A percentile compares a stretch with the other conserved stretches of the same genome.
Conservation (phyloP, 1,284 basidiomycete genomes). For the Trichosporon sp. region DNA sequence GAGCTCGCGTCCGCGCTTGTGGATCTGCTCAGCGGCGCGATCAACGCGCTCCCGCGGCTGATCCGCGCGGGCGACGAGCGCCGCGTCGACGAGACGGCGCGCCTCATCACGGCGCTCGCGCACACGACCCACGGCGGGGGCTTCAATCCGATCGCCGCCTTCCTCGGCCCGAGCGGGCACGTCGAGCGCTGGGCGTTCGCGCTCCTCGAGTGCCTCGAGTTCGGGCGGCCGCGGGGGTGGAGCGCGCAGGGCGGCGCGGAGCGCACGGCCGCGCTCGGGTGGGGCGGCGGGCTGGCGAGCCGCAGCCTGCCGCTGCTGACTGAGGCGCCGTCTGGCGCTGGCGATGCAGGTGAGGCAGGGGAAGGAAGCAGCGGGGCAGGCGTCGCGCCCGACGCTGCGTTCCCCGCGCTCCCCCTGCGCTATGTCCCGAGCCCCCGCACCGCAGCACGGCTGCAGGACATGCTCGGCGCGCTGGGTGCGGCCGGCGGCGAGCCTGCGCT, state of each 20-base stretch:
- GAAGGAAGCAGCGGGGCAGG: slow-evolving; percentile 7
- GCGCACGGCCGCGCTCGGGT: slow-evolving; percentile 45
- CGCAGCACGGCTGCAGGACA: slow-evolving; percentile 58
- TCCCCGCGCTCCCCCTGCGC: slow-evolving; percentile 55
- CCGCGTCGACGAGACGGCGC: slow-evolving; percentile 63
- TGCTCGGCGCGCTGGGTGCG: slow-evolving; percentile 67
- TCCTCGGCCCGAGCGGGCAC: slow-evolving; percentile 74
- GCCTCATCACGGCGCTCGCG: slow-evolving; percentile 67
- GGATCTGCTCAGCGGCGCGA: slow-evolving; percentile 55
- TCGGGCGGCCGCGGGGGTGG: slow-evolving; percentile 58
- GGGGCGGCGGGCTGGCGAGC: slow-evolving; percentile 34
- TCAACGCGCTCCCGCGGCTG: slow-evolving; percentile 69
- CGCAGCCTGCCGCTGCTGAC: slow-evolving; percentile 24
- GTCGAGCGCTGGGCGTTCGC: slow-evolving; percentile 87
- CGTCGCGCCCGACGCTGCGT: slow-evolving; percentile 12
- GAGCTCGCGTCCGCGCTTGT: slow-evolving; percentile 53
- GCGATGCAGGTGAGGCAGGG: slow-evolving; percentile 40
- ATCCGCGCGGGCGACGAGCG: slow-evolving; percentile 65
- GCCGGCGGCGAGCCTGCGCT: slow-evolving; percentile 64
- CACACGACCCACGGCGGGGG: slow-evolving; percentile 49
- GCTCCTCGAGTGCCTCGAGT: slow-evolving; percentile 68
- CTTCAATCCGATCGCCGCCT: slow-evolving; percentile 54
- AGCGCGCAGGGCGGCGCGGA: slow-evolving; percentile 42
- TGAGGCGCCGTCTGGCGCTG: slow-evolving; percentile 8
- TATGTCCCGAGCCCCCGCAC: slow-evolving; percentile 61